Evolutionary conservation across 2,329 filamentous ascomycete species (phyloP).

Genomic region (Xylaria sp.): DNA sequence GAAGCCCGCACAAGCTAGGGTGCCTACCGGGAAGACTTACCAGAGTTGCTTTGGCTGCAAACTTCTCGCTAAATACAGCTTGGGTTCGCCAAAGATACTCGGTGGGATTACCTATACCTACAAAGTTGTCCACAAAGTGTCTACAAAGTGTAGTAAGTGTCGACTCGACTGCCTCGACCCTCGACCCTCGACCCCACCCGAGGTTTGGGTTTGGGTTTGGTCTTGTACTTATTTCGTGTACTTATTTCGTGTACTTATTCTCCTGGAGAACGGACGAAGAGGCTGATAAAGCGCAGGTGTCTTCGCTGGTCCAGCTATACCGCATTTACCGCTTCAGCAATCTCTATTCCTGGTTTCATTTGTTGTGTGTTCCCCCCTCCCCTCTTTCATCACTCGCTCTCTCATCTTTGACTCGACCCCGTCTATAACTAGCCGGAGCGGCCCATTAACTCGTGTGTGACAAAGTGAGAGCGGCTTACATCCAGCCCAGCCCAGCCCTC

Average conservation of each 20-base stretch:
- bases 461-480: conserved; percentile 34
- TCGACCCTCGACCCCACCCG: too few relatives aligned
- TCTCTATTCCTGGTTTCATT: conserved; percentile 4
- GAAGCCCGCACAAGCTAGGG: too few relatives aligned
- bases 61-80: conserved; percentile 15
- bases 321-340: conserved; percentile 22
- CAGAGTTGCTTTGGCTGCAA: neutral
- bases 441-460: conserved; percentile 33
- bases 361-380: conserved; percentile 7
- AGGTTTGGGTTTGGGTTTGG: too few relatives aligned
- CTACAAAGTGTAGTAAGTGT: too few relatives aligned
- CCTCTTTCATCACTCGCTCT: conserved; percentile 22
- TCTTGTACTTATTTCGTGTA: too few relatives aligned
- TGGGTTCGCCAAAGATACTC: conserved; percentile 7
- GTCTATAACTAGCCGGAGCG: conserved; percentile 32
- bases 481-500: conserved; percentile 30
- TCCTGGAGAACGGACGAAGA: too few relatives aligned
- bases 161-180: too few relatives aligned
- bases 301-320: conserved; percentile 17
- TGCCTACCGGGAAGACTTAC: too few relatives aligned
- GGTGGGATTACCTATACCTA: too few relatives aligned
- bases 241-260: too few relatives aligned
- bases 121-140: too few relatives aligned
- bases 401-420: conserved; percentile 20
- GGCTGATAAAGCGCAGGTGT: conserved; percentile 27